phyloP scores from a whole-genome alignment of 306 rosid species.

The Sophora flavescens region DNA sequence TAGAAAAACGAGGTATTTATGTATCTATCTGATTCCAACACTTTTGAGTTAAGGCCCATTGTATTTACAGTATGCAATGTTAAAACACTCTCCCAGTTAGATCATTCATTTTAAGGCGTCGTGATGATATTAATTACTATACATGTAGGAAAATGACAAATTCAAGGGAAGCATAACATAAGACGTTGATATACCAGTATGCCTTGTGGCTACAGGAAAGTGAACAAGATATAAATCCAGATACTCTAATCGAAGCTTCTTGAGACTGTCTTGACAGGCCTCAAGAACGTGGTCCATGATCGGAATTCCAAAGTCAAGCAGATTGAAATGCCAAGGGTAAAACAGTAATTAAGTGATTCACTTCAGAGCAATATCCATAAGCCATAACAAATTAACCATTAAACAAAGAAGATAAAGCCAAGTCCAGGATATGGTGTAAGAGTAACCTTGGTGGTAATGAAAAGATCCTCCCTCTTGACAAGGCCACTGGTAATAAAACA shows the following conservation, averaged over 20 bases:
- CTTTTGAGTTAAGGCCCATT: not conserved
- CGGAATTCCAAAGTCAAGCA: constrained; percentile 92
- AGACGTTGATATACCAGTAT: constrained; percentile 62
- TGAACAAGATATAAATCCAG: constrained; percentile 90
- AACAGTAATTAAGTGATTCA: constrained; percentile 23
- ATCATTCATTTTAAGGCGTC: constrained; percentile 8
- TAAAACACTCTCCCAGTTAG: constrained; percentile 3
- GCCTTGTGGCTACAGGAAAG: constrained; percentile 81
- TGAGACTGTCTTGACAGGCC: constrained; percentile 87
- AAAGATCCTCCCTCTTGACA: constrained; percentile 90
- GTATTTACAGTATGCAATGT: constrained; percentile 7
- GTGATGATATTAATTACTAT: not conserved
- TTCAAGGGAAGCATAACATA: not conserved
- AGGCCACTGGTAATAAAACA: constrained; percentile 63
- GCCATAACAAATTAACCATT: too few relatives aligned
- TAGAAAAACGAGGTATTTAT: not conserved
- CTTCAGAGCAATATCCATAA: too few relatives aligned
- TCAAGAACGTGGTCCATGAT: constrained; percentile 91
- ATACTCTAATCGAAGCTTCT: constrained; percentile 83
- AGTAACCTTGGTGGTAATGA: constrained; percentile 81
- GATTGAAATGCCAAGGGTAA: constrained; percentile 35
- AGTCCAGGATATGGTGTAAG: too few relatives aligned
- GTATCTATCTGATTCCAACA: not conserved
- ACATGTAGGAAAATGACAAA: constrained; percentile 2
- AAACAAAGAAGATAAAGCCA: too few relatives aligned